These are phyloP conservation scores for Chiua sp. DNA, from an alignment of 1,284 basidiomycete genomes.

Conservation along the genomic window DNA sequence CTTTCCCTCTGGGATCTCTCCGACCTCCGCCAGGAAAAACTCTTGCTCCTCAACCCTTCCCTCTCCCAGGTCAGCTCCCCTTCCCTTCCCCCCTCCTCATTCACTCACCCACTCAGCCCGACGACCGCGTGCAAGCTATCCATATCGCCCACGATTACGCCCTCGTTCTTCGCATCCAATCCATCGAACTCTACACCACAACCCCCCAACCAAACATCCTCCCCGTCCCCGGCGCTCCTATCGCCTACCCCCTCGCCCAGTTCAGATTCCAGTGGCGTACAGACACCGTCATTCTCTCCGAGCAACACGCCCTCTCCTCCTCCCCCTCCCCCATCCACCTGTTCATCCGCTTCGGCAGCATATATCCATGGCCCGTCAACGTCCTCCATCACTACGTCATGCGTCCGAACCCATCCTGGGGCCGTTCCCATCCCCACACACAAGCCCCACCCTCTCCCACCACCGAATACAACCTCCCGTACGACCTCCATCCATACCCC, in stretches of 20 bases:
- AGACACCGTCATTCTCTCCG: constrained; percentile 51
- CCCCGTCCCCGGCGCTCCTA: constrained; percentile 13
- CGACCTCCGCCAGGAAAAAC: constrained; percentile 25
- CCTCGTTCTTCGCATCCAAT: constrained; percentile 45
- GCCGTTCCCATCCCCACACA: constrained; percentile 1
- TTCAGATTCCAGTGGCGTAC: constrained; percentile 60
- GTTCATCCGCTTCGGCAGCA: constrained; percentile 62
- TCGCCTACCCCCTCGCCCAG: constrained; percentile 48
- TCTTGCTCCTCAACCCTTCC: constrained; percentile 34
- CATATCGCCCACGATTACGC: constrained; percentile 46
- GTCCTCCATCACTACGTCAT: constrained; percentile 65
- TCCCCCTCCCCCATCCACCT: constrained; percentile 50
- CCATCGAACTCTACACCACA: constrained; percentile 47
- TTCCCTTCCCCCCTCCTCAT: not conserved
- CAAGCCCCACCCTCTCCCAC: constrained; percentile 11
- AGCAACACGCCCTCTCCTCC: constrained; percentile 12
- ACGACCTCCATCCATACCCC: constrained; percentile 44
- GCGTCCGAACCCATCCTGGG: constrained; percentile 46
- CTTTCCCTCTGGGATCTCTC: constrained; percentile 32
- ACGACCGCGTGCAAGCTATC: constrained; percentile 43
- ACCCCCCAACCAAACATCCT: constrained; percentile 21
- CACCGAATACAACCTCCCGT: constrained; percentile 48
- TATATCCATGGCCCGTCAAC: constrained; percentile 72
- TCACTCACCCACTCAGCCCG: constrained; percentile 13
- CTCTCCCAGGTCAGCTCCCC: constrained; percentile 21